Conservation (phyloP, 192 early-diverging fungal genomes). For the Coemansia furcata region DNA sequence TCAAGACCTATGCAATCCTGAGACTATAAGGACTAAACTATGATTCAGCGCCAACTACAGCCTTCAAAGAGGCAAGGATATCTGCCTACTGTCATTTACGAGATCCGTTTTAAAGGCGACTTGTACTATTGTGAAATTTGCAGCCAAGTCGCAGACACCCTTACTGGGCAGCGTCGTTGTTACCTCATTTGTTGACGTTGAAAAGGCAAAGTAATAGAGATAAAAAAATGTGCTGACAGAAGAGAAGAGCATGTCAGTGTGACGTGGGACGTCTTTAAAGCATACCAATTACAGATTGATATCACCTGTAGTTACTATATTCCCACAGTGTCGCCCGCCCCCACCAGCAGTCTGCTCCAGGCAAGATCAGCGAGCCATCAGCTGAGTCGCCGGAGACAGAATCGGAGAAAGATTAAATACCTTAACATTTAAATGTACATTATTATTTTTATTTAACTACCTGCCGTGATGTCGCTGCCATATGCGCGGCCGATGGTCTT, state of each 20-base stretch:
- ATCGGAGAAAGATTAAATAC: not conserved
- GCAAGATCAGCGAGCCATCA: not conserved
- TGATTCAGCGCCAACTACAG: too few relatives aligned
- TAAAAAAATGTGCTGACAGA: not conserved
- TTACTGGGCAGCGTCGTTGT: too few relatives aligned
- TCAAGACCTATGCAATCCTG: too few relatives aligned
- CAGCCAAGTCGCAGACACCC: too few relatives aligned
- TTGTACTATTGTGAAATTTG: too few relatives aligned
- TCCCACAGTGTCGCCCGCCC: not conserved
- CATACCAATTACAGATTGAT: not conserved
- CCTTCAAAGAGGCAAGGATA: too few relatives aligned
- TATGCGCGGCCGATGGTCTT: constrained; percentile 44
- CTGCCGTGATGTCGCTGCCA: constrained; percentile 20
- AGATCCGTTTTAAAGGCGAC: too few relatives aligned
- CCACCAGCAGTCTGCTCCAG: too few relatives aligned
- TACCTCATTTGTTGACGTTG: constrained; percentile 17
- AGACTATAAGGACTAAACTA: too few relatives aligned
- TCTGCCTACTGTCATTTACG: too few relatives aligned
- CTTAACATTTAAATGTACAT: not conserved
- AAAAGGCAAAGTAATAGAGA: not conserved
- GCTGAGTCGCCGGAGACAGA: not conserved
- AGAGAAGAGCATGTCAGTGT: not conserved
- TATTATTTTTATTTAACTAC: not conserved
- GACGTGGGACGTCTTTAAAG: not conserved
- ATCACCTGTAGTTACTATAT: not conserved